Base-by-base conservation (phyloP, 352 stramenopile species). In the Stephanocyclus meneghinianus region DNA sequence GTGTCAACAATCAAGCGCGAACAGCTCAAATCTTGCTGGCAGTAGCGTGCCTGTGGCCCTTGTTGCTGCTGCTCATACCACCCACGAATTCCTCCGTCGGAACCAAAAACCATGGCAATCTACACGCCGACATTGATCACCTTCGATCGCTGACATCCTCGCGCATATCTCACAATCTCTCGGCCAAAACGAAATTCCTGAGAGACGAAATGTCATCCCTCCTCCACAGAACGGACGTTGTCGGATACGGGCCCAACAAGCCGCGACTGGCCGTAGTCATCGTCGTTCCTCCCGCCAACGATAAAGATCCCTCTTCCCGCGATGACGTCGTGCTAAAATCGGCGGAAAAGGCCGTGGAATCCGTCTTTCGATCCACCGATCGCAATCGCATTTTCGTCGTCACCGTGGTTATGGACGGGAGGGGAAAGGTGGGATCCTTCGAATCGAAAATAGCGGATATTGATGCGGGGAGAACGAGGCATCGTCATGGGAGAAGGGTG, bases 381-480 rank as follows among this genome's bases (percentile, higher is more conserved):
- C 29, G 85, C 26, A 83, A 89, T 84, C 84, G 85, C 2, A 79
- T 92, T 11, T 91, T 92, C 76, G 60, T 90, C 2, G 78, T 92
- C 42, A 77, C 60, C 47, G 76, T 74, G 5, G 81, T 91, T 0
- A 65, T 90, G 47, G 85, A 91, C 57, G 81, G 76, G 29, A 50
- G 48, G 2, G 56, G 55, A 32, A 64, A 78, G 21, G 62, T 66
- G 18, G 50, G 47, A 1, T 30, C n/a, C 6, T 88, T 76, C 26
- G 55, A 80, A 16, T 30, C 65, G 3, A 60, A 76, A 50, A 65
- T 92, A 2, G 2, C 66, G 15, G 74, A 83, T 26, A 85, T 91
- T 42, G 83, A 92, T 68, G 44, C 66, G 29, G 85, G 85, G n/a
- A 71, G 45, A 56, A 77, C 84, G 10, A 74, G 66, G 5, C 86